Base-by-base conservation (phyloP, 1,284 basidiomycete species). In the Phenoliferia sp. region DNA sequence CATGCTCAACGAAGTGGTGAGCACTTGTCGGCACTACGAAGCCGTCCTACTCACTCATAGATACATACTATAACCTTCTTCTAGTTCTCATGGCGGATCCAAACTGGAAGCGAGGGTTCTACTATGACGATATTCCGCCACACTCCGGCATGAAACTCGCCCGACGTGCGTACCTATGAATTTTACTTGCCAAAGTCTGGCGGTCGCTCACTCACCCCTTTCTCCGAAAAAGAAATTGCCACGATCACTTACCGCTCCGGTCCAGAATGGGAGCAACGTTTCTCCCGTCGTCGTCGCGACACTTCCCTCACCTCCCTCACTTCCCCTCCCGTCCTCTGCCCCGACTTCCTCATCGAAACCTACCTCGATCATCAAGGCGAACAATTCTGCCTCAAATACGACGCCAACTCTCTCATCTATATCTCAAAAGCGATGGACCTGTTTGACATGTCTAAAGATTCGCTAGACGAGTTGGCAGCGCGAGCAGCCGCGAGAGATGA, bases 91-190 rank as follows among this genome's bases (percentile, higher is more conserved):
- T 99, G 95, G 89, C 94, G 7, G 95, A 99, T 80, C 95, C 95
- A 0, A 97, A 99, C 74, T 99, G 95, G 96, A 99, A 99, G 73
- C 88, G 94, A 52, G 95, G 96, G 1, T 97, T 95, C 79, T 99
- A 99, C 80, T 99, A 99, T 77, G 90, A 92, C 63, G 84, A 85
- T n/a, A 78, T 94, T 17, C 96, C 95, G 1, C 95, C 95, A 3
- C 96, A 99, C 78, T 91, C 88, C 2, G 95, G 95, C 31, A 98
- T 99, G 94, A 99, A 99, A 80, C 85, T 99, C 36, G 96, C 95
- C 22, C 86, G 95, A 70, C 95, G 92, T 93, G 78, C 76, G 90
- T 84, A 29, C 15, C 34, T 36, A 7, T 26, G 9, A 31, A 19
- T 44, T 19, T 22, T 63, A 32, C n/a, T 2, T 31, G 10, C 28